Evolutionary conservation across 2,329 filamentous ascomycete genomes (phyloP), one percentile per base, ranked within the genome.

Genomic region (Cadophora luteo-olivacea): DNA sequence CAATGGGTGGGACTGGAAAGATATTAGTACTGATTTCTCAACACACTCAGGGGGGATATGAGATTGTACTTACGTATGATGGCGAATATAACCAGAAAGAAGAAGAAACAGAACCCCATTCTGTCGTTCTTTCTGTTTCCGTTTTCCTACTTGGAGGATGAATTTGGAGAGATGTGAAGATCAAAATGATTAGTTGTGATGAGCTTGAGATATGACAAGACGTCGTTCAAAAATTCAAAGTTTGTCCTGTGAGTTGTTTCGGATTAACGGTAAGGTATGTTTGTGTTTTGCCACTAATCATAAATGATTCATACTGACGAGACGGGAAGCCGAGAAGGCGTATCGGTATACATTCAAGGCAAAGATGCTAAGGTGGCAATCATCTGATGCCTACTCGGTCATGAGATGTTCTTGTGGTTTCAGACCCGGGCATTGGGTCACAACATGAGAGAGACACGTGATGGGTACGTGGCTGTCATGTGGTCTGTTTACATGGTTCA

Each of bases 1-100:
- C 94, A 64, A 97, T 82, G 78, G 93, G 93, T 65, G 94, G 93
- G 73, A 97, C 88, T 84, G 97, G 6, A 8, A 1, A 2, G 2
- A 7, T 7, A 3, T 49, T 9, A 49, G 45, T 29, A 5, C 19
- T 22, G 22, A 2, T 49, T 7, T 49, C 7, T 19, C 45, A 6
- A 38, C 4, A 3, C 36, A 45, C 12, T 45, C 41, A 16, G 41
- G 41, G 14, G 38, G 16, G 11, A 19, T 2, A 19, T 16, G 41
- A 19, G 14, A 45, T 2, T 16, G 16, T 16, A 62, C 65, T 61
- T 19, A 66, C 68, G 38, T 16, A 69, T 55, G 22, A 67, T n/a
- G 14, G 68, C 66, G 24, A 67, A 41, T 0, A 69, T 11, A 1
- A 61, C 25, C 22, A 69, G 41, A 33, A 62, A 51, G 19, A 69